Evolutionary conservation across 805 yeast genomes (phyloP).

Genomic region (Wickerhamomyces bisporus): DNA sequence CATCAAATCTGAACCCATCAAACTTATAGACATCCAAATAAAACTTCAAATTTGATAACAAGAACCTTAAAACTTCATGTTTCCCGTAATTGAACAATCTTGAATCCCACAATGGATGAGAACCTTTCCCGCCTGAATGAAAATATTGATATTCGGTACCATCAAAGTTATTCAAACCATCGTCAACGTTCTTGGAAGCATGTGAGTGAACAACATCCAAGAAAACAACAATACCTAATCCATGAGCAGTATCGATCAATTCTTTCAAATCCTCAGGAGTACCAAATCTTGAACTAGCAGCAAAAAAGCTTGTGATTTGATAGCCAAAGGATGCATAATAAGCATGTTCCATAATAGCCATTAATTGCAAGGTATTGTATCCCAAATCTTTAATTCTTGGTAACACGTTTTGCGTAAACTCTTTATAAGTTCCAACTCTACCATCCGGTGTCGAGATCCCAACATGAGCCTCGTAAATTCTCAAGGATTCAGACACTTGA

Average conservation of each 20-base stretch:
- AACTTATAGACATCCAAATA: conserved; percentile 79
- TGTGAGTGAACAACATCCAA: conserved; percentile 95
- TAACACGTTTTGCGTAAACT: conserved; percentile 72
- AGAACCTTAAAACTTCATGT: conserved; percentile 85
- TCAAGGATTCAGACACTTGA: conserved; percentile 40
- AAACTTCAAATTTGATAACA: conserved; percentile 78
- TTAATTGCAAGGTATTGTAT: conserved; percentile 87
- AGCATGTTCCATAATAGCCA: conserved; percentile 99
- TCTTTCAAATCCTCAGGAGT: conserved; percentile 93
- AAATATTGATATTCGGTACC: conserved; percentile 95
- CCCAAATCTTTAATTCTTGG: conserved; percentile 86
- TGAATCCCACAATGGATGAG: conserved; percentile 95
- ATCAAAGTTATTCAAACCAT: conserved; percentile 89
- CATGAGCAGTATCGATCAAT: conserved; percentile 87
- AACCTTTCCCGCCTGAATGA: conserved; percentile 87
- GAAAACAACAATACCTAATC: conserved; percentile 77
- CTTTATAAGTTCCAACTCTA: conserved; percentile 75
- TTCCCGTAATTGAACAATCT: conserved; percentile 86
- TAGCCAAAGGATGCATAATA: conserved; percentile 98
- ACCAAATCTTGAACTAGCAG: conserved; percentile 85
- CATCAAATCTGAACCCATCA: conserved; percentile 96
- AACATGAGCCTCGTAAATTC: conserved; percentile 91
- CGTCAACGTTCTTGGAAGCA: conserved; percentile 90
- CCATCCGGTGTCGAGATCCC: conserved; percentile 94
- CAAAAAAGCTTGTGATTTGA: conserved; percentile 90